Base-by-base conservation (phyloP, 108 stramenopile genomes). In the Chaetoceros muelleri region DNA sequence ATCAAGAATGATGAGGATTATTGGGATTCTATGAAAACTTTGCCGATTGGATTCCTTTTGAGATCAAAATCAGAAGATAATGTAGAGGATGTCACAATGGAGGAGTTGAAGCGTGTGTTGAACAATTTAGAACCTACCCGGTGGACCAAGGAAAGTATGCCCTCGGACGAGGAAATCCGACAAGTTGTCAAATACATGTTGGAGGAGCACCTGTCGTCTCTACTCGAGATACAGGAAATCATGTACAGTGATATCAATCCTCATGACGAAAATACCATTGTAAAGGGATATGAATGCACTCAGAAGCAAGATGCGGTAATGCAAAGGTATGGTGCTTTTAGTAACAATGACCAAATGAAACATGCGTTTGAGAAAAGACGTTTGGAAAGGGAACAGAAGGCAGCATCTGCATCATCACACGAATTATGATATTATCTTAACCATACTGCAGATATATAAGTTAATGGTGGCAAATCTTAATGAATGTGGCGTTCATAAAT, bases 31-130 rank as follows among this genome's bases (percentile, higher is more conserved):
- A 62, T 69, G 61, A 19, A 22, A 49, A 53, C 53, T 8, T 27
- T 62, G 21, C 61, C 61, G 0, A 18, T 69, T 21, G 66, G 66
- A 8, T 67, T 67, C 46, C 29, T 67, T 23, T 23, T 25, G 63
- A 21, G 3, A 52, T 44, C 3, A 21, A 49, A 29, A 19, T 48
- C 10, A 5, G 55, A 28, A 8, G 20, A 22, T 53, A 62, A 24
- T 56, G 48, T 24, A 30, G 28, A 47, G 17, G 23, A 56, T 10
- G 7, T 26, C 8, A 34, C 46, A 3, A 13, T 45, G 21, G 46
- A 55, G 17, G 21, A 64, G 40, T 18, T 64, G n/a, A 8, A 24
- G 21, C 30, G 44, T 25, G 17, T 64, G 13, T 25, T 64, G 55
- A 45, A 46, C 2, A 29, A 25, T 10, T 20, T 64, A 24, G 63